Evolutionary conservation across 225 moss, liverwort and hornwort genomes (phyloP).

Genomic region (Pseudisothecium myosuroides): DNA sequence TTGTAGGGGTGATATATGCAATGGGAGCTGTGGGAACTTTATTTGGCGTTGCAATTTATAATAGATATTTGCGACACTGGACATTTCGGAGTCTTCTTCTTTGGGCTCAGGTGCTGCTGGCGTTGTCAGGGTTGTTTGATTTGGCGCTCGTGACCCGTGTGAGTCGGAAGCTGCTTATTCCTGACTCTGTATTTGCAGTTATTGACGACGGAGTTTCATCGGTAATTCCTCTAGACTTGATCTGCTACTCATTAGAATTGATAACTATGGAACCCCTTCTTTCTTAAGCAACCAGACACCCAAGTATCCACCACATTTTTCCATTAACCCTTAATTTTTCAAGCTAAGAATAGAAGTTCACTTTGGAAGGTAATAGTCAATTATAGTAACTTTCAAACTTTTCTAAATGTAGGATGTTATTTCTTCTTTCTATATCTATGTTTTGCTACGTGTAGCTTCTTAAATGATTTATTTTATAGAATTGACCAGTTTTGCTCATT

Average conservation of each 20-base stretch:
- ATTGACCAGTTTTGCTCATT: neutral
- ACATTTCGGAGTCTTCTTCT: conserved; percentile 68
- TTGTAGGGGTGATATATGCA: conserved; percentile 79
- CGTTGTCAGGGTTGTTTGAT: conserved; percentile 66
- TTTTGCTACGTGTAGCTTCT: neutral
- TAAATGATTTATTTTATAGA: neutral
- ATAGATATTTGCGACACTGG: conserved; percentile 51
- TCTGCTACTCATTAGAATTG: neutral
- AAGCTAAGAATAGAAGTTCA: neutral
- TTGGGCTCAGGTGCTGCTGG: conserved; percentile 62
- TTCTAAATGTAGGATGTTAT: neutral
- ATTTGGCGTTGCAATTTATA: conserved; percentile 55
- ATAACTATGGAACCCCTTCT: neutral
- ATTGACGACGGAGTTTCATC: conserved; percentile 61
- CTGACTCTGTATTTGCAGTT: conserved; percentile 66
- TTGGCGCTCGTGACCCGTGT: conserved; percentile 56
- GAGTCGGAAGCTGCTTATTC: conserved; percentile 55
- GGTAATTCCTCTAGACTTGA: conserved; percentile 4
- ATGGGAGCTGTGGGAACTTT: conserved; percentile 72
- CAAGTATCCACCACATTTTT: neutral
- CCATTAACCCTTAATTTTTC: neutral
- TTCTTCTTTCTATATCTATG: neutral
- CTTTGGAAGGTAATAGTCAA: neutral
- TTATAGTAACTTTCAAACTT: neutral
- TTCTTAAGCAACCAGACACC: neutral